Percentiles rank a stretch among this genome's conserved stretches.
Conservation (phyloP, 768 basidiomycete species). For the Suillus americanus region DNA sequence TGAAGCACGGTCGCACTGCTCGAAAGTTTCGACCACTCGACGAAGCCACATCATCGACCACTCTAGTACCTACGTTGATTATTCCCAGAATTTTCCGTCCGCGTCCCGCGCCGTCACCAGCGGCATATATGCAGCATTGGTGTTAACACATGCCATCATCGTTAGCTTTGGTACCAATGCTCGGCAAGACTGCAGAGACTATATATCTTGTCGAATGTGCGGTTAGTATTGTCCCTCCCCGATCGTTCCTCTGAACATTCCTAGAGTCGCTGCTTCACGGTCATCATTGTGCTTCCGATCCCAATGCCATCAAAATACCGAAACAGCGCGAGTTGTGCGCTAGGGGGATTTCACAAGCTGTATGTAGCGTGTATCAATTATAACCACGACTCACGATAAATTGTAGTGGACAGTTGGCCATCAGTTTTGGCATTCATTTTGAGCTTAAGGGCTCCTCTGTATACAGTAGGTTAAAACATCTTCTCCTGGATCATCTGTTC, state of each 20-base stretch:
- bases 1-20: too few relatives aligned
- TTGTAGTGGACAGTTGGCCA: slow-evolving; percentile 38
- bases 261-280: slow-evolving; percentile 14
- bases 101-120: slow-evolving; percentile 30
- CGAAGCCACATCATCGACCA: too few relatives aligned
- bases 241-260: neutral
- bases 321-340: slow-evolving; percentile 38
- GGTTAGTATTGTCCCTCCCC: neutral
- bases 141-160: slow-evolving; percentile 57
- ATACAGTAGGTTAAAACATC: slow-evolving; percentile 32
- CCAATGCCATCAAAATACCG: slow-evolving; percentile 35
- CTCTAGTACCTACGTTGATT: too few relatives aligned
- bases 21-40: too few relatives aligned
- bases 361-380: slow-evolving; percentile 10
- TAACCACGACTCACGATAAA: neutral
- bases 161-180: slow-evolving; percentile 63
- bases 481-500: neutral
- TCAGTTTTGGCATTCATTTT: slow-evolving; percentile 47
- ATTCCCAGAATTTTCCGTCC: too few relatives aligned
- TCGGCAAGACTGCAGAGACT: slow-evolving; percentile 64
- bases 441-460: slow-evolving; percentile 35
- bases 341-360: slow-evolving; percentile 36
- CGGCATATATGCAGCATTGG: slow-evolving; percentile 58
- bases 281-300: slow-evolving; percentile 41
- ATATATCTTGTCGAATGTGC: slow-evolving; percentile 15